Base-by-base conservation (phyloP, 345 rosid genomes). In the Syzygium oleosum region DNA sequence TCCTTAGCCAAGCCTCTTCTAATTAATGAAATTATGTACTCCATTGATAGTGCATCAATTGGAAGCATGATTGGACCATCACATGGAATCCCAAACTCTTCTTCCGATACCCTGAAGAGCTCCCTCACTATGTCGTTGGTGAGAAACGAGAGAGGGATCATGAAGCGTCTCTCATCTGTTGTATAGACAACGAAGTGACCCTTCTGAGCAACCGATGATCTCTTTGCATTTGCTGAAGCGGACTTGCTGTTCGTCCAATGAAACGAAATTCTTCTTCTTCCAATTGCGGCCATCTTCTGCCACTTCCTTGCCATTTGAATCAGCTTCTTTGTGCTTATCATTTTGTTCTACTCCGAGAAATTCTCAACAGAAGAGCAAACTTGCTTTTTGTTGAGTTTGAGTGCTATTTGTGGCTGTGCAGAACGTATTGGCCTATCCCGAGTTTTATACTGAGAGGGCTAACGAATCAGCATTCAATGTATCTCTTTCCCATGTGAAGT, bases 11-110 rank as follows among this genome's bases (percentile, higher is more conserved):
- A 58, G 53, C 88, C 25, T 83, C 88, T 6, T 84, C 85, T 17
- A 22, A 89, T 53, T 80, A 92, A 14, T 46, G 84, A 87, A 21
- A 91, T 84, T 1, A 93, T 65, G 84, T 90, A 90, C 58, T 88
- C 86, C 85, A 84, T 84, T 4, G 85, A 84, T 11, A 53, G 73
- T 0, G 89, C 89, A 88, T 93, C 92, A 12, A 88, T 89, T 29
- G 94, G 92, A 54, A 91, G 55, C 10, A 85, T 88, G 88, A 92
- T 91, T 21, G 92, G 93, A 56, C 92, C 89, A 15, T 84, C 77
- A 15, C 55, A n/a, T 58, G 85, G 34, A 17, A 52, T 27, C 52
- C 65, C 85, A 14, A 73, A 87, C 68, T 51, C 88, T 14, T 87
- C 88, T 77, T 87, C 85, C 22, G 85, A 52, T 31, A 78, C 31